A percentile compares a stretch with the other conserved stretches of the same genome.
phyloP scores from a whole-genome alignment of 2,329 filamentous ascomycete genomes.

The Stemphylium vesicarium region DNA sequence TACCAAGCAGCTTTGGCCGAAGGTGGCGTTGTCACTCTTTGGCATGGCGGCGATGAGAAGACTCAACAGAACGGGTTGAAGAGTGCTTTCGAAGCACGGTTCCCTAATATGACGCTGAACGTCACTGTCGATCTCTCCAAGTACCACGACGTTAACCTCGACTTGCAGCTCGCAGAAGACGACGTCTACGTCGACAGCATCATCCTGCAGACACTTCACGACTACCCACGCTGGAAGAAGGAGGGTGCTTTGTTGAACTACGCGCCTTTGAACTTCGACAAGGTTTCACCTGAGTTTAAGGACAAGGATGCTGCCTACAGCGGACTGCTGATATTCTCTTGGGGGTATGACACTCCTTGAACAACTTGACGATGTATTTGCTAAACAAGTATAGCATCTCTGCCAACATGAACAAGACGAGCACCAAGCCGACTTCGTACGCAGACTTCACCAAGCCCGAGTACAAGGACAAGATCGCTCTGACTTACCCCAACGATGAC shows the following conservation, averaged over 20 bases:
- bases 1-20: constrained; percentile 59
- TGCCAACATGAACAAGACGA: constrained; percentile 44
- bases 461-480: constrained; percentile 50
- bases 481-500: constrained; percentile 66
- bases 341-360: constrained; percentile 16
- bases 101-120: constrained; percentile 60
- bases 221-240: constrained; percentile 60
- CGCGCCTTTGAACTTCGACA: constrained; percentile 55
- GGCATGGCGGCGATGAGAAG: constrained; percentile 59
- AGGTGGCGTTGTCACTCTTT: constrained; percentile 54
- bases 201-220: constrained; percentile 59
- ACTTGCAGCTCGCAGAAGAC: constrained; percentile 52
- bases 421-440: constrained; percentile 48
- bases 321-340: constrained; percentile 48
- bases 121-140: constrained; percentile 63
- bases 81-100: constrained; percentile 54
- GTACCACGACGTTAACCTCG: constrained; percentile 58
- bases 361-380: not conserved
- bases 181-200: constrained; percentile 52
- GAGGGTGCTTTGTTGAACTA: constrained; percentile 58
- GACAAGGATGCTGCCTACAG: constrained; percentile 54
- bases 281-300: constrained; percentile 52
- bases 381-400: constrained; percentile 37
- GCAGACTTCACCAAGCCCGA: constrained; percentile 56
- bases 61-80: constrained; percentile 52